Conservation (phyloP, 306 rosid species). For the Dryas octopetala region DNA sequence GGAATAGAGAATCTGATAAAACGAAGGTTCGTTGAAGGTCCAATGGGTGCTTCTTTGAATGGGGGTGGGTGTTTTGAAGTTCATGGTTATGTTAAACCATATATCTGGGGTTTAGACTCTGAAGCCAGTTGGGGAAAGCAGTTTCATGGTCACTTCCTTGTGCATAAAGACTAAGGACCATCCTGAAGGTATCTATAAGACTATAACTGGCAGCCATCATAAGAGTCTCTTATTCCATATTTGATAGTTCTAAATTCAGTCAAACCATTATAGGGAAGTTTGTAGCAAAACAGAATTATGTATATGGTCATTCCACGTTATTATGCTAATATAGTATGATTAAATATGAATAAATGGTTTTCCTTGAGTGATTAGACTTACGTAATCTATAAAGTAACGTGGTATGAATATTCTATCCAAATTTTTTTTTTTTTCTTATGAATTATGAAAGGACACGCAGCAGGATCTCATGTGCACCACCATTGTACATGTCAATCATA, state of each 20-base stretch:
- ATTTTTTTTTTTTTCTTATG: neutral
- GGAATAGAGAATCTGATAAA: neutral
- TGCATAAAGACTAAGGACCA: neutral
- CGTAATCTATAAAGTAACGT: no score
- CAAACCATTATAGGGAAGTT: neutral
- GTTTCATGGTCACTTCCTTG: neutral
- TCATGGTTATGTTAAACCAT: neutral
- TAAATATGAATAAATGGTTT: neutral
- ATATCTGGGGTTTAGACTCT: neutral
- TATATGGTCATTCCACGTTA: neutral
- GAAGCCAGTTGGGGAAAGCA: neutral
- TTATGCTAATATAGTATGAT: neutral
- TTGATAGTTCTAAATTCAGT: neutral
- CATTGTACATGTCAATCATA: no score
- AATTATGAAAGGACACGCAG: neutral
- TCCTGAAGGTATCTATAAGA: no score
- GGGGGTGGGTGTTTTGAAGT: neutral
- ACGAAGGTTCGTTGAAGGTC: conserved; percentile 24
- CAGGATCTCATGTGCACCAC: no score
- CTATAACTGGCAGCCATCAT: neutral
- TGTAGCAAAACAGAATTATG: neutral
- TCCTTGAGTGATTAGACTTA: no score
- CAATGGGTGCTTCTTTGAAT: neutral
- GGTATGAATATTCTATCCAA: neutral
- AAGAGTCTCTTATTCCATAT: no score